phyloP scores from a whole-genome alignment of 148 eudicot species.

The Rhododendron ovatum region DNA sequence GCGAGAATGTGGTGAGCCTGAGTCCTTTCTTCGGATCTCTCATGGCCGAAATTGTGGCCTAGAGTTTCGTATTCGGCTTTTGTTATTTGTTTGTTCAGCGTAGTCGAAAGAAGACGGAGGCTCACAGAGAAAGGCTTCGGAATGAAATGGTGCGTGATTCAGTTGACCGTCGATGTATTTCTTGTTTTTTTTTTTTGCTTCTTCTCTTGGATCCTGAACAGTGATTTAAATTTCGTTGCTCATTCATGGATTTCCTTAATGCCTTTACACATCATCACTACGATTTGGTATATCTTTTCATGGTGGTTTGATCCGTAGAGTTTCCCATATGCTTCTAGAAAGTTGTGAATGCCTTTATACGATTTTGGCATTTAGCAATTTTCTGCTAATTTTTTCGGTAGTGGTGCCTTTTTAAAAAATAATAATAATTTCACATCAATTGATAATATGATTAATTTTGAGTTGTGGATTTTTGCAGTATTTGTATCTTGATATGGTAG shows the following conservation, averaged over 20 bases:
- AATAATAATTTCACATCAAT: neutral
- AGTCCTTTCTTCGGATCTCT: slow-evolving; percentile 13
- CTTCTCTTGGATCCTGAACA: slow-evolving; percentile 13
- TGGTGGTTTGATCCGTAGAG: neutral
- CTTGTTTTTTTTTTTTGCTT: neutral
- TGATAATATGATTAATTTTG: neutral
- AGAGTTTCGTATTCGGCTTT: slow-evolving; percentile 26
- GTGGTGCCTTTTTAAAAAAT: neutral
- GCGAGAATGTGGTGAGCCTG: slow-evolving; percentile 57
- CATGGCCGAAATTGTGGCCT: slow-evolving; percentile 45
- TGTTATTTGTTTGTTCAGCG: neutral
- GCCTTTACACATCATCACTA: neutral
- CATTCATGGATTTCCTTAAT: slow-evolving; percentile 9
- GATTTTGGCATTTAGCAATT: neutral
- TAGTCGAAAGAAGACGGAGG: slow-evolving; percentile 48
- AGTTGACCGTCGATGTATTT: neutral
- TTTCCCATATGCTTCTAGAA: neutral
- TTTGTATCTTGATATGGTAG: neutral
- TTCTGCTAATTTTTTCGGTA: neutral
- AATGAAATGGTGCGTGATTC: slow-evolving; percentile 65
- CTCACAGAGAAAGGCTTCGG: slow-evolving; percentile 28
- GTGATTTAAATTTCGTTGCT: neutral
- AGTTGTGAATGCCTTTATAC: neutral
- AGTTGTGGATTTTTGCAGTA: neutral
- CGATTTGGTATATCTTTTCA: neutral